Evolutionary conservation across 768 basidiomycete genomes (phyloP).

Genomic region (Rhodotorula kratochvilovae): DNA sequence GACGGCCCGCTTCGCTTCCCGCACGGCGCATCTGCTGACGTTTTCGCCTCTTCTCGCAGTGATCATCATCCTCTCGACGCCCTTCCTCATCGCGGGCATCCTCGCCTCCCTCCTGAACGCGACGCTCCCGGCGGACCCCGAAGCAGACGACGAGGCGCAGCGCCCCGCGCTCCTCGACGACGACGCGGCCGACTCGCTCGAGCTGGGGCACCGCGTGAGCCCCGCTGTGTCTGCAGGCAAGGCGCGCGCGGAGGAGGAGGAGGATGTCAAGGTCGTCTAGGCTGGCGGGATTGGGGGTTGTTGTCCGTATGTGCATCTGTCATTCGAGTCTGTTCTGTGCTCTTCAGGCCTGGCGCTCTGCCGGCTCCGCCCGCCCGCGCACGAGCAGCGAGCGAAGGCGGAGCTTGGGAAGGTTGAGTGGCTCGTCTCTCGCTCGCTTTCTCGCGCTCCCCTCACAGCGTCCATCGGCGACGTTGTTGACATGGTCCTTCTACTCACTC

Average conservation of each 20-base stretch:
- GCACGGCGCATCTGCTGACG: neutral
- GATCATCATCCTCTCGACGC: neutral
- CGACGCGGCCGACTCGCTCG: neutral
- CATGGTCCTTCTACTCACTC: too few relatives aligned
- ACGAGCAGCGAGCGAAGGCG: too few relatives aligned
- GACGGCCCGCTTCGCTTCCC: neutral
- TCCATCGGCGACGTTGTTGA: too few relatives aligned
- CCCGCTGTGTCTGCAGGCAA: neutral
- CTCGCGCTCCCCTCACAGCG: too few relatives aligned
- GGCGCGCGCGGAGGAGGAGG: neutral
- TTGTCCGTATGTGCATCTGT: too few relatives aligned
- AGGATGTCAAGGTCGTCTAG: neutral
- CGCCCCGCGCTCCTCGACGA: neutral
- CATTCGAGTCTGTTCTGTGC: too few relatives aligned
- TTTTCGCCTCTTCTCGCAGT: neutral
- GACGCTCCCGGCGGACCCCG: neutral
- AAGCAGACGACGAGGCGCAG: neutral
- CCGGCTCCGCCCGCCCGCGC: too few relatives aligned
- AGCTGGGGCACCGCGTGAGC: neutral
- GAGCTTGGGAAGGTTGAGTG: too few relatives aligned
- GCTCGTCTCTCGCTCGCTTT: too few relatives aligned
- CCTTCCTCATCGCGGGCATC: slow-evolving; percentile 1
- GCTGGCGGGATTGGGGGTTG: too few relatives aligned
- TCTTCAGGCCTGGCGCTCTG: too few relatives aligned
- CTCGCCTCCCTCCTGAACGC: neutral